Evolutionary conservation across 495 filamentous ascomycete species (phyloP).

Genomic region (Trichoderma erinaceum): DNA sequence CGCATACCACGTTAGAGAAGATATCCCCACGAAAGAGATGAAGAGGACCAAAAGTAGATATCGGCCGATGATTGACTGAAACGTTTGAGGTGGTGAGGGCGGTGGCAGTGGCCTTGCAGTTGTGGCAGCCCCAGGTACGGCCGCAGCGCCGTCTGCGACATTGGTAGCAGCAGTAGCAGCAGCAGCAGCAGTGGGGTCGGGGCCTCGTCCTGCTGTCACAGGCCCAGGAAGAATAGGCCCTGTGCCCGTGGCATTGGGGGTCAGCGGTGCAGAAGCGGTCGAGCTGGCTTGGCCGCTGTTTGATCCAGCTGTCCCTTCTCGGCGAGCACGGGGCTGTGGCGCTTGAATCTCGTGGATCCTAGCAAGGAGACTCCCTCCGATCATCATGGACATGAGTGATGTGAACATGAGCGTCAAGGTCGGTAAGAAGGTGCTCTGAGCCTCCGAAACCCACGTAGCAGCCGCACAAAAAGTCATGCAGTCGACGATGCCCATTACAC

Average conservation of each 20-base stretch:
- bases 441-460: conserved; percentile 56
- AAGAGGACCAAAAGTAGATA: conserved; percentile 68
- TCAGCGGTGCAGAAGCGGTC: conserved; percentile 25
- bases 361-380: conserved; percentile 77
- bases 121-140: conserved; percentile 20
- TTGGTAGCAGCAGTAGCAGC: conserved; percentile 80
- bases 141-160: conserved; percentile 38
- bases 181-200: conserved; percentile 47
- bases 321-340: conserved; percentile 63
- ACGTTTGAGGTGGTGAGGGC: conserved; percentile 30
- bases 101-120: conserved; percentile 15
- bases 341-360: conserved; percentile 85
- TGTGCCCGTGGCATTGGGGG: conserved; percentile 32
- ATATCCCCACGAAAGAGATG: conserved; percentile 66
- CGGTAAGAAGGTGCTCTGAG: conserved; percentile 60
- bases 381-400: conserved; percentile 53
- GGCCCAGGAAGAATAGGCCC: conserved; percentile 49
- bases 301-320: conserved; percentile 27
- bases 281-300: conserved; percentile 19
- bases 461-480: conserved; percentile 57
- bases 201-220: conserved; percentile 45
- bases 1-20: conserved; percentile 68
- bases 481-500: conserved; percentile 82
- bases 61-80: conserved; percentile 71
- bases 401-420: conserved; percentile 70